Conservation (phyloP, 192 early-diverging fungal species). For the Coemansia sp. region DNA sequence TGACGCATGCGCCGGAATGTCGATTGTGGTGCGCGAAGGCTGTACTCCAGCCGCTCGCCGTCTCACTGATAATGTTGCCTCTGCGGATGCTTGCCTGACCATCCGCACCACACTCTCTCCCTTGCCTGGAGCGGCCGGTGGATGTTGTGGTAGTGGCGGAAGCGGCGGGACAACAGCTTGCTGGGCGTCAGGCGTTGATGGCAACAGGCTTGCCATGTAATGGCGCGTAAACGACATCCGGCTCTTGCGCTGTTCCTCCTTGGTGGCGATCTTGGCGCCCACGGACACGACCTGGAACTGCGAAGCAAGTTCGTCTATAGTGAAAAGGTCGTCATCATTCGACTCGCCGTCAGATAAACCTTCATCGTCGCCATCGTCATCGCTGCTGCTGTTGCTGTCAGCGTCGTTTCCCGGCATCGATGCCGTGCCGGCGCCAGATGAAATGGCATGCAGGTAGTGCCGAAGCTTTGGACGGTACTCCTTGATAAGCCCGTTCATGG, state of each 20-base stretch:
- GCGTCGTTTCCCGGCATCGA: background rate
- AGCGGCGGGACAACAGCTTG: constrained; percentile 14
- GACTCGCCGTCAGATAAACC: constrained; percentile 9
- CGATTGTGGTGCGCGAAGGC: constrained; percentile 39
- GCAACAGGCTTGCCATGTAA: constrained; percentile 10
- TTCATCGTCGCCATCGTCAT: constrained; percentile 6
- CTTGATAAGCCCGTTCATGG: constrained; percentile 82
- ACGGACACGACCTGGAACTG: constrained; percentile 46
- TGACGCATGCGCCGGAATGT: constrained; percentile 16
- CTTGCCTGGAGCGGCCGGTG: constrained; percentile 8
- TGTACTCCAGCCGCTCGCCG: background rate
- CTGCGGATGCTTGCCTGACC: constrained; percentile 11
- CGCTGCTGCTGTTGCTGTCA: background rate
- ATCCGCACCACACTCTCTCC: background rate
- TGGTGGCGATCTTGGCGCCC: constrained; percentile 46
- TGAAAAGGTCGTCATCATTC: constrained; percentile 27
- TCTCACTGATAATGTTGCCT: background rate
- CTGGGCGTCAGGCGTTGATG: constrained; percentile 4
- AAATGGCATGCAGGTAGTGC: constrained; percentile 69
- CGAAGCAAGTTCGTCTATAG: constrained; percentile 50
- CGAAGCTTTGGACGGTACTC: constrained; percentile 80
- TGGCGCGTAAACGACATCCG: constrained; percentile 34
- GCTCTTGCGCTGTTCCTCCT: constrained; percentile 53
- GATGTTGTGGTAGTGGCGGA: constrained; percentile 19
- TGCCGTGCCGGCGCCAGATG: constrained; percentile 1